Percentiles rank a stretch among this genome's conserved stretches.
These are phyloP conservation scores for Fraxinus pennsylvanica DNA, from an alignment of 257 asterid species.

Conservation along the genomic window DNA sequence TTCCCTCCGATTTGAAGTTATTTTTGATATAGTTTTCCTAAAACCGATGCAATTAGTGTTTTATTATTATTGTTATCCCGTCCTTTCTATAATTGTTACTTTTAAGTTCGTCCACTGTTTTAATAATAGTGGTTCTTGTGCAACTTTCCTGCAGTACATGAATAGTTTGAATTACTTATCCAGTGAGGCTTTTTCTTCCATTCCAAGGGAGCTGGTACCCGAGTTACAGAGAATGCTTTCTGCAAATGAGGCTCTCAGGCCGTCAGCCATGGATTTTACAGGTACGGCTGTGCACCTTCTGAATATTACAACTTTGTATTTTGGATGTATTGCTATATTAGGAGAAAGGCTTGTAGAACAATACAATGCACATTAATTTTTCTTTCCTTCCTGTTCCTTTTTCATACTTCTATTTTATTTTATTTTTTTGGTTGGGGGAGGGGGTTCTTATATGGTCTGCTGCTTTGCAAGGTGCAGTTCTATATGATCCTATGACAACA, in stretches of 20 bases:
- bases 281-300: slow-evolving; percentile 40
- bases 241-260: slow-evolving; percentile 70
- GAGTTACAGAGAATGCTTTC: slow-evolving; percentile 90
- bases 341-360: not conserved
- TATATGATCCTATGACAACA: not conserved
- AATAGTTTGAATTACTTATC: slow-evolving; percentile 87
- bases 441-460: not conserved
- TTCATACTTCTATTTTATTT: not conserved
- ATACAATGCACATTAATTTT: not conserved
- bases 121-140: slow-evolving; percentile 33
- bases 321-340: not conserved
- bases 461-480: not conserved
- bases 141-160: slow-evolving; percentile 71
- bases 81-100: slow-evolving; percentile 10
- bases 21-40: not conserved
- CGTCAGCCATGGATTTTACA: slow-evolving; percentile 85
- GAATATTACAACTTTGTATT: not conserved
- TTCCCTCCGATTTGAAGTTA: not conserved
- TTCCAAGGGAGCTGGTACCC: slow-evolving; percentile 74
- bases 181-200: slow-evolving; percentile 71
- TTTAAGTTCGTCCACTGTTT: slow-evolving; percentile 15
- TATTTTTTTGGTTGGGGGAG: not conserved
- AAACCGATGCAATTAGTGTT: slow-evolving; percentile 11
- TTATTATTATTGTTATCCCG: not conserved
- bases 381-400: not conserved